Percentiles rank a stretch among this genome's conserved stretches.
Conservation (phyloP, 192 early-diverging fungal genomes). For the Coemansia nantahalensis region DNA sequence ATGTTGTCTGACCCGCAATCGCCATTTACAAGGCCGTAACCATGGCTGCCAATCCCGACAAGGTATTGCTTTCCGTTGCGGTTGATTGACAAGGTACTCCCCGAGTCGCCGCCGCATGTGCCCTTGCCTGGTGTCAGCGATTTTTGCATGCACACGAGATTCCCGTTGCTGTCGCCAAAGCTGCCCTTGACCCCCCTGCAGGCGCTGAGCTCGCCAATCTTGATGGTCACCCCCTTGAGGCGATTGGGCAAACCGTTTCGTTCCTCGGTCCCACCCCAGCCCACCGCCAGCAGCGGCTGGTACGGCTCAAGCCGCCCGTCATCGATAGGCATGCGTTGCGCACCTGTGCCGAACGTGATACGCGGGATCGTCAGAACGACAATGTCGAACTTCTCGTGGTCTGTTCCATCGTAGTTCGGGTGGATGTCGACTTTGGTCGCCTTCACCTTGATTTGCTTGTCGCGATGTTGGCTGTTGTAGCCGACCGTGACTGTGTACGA, state of each 20-base stretch:
- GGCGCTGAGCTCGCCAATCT: constrained; percentile 2
- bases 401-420: not conserved
- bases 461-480: constrained; percentile 9
- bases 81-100: constrained; percentile 4
- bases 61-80: constrained; percentile 1
- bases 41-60: constrained; percentile 13
- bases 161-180: constrained; percentile 3
- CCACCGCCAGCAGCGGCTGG: constrained; percentile 12
- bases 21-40: not conserved
- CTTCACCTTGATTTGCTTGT: not conserved
- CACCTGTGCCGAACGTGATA: not conserved
- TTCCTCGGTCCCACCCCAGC: constrained; percentile 7
- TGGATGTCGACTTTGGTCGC: constrained; percentile 8
- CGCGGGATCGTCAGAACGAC: constrained; percentile 8
- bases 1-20: constrained; percentile 9
- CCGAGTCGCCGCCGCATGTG: constrained; percentile 15
- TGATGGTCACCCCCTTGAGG: constrained; percentile 5
- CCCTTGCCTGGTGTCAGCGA: constrained; percentile 1
- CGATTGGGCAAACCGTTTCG: not conserved
- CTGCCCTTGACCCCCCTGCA: constrained; percentile 4
- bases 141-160: constrained; percentile 11
- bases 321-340: constrained; percentile 8
- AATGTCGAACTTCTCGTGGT: constrained; percentile 9
- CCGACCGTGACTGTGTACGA: constrained; percentile 3
- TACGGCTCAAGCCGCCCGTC: not conserved